Evolutionary conservation across 306 rosid species (phyloP), one percentile per base, ranked within the genome.

Genomic region (Elaeagnus macrophylla): DNA sequence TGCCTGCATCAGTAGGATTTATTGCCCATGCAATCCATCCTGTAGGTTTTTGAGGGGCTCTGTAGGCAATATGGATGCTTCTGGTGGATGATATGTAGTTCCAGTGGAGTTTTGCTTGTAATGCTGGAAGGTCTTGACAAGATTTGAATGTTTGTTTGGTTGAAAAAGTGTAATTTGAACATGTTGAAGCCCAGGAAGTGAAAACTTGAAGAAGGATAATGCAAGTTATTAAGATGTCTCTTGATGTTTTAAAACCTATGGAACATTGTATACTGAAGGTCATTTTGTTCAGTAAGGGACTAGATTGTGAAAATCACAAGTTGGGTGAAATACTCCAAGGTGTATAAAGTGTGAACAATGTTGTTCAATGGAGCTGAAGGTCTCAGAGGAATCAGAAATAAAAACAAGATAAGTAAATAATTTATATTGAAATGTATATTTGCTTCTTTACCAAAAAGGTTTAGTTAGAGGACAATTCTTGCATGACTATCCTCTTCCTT

Each of bases 11-110:
- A 0, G 65, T 67, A n/a, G 60, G 72, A 40, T 67, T 53, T 53
- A 67, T 43, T 7, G 47, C 61, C 72, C 39, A 59, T 6, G 60
- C 72, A 45, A 58, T 16, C 57, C 62, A 53, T 36, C 57, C 71
- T 16, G 9, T 18, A 11, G 76, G 42, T 41, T 19, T 49, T 53
- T 63, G 74, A 17, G 45, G 40, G 18, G 59, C 59, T 19, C 56
- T 62, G 10, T 49, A 53, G 12, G 60, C 58, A 41, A 62, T 38
- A 25, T 59, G 45, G 51, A 63, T 18, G 46, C 15, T 39, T 52
- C 41, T 70, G 56, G 70, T 57, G 37, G 75, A 70, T 47, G 66
- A 57, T 12, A 53, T 53, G 61, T 64, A 53, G 53, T 47, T 64
- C 66, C 70, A 53, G 61, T 52, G 60, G 50, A 58, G 67, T 32